phyloP scores from a whole-genome alignment of 2,329 filamentous ascomycete genomes.

The Ciborinia camelliae region DNA sequence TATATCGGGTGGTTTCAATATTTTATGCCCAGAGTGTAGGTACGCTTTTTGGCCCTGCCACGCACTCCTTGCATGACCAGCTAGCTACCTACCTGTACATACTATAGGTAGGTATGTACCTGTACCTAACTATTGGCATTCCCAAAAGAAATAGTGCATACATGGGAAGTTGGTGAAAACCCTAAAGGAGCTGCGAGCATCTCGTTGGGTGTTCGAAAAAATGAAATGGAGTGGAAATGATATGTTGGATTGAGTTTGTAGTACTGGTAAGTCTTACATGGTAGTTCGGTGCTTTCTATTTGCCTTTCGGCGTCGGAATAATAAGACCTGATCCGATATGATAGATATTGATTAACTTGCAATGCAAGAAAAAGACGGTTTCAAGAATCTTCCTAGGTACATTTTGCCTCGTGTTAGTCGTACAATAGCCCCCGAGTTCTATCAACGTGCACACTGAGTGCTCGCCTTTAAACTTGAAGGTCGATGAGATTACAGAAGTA shows the following conservation, averaged over 20 bases:
- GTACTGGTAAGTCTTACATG: background rate
- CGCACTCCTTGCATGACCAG: conserved; percentile 1
- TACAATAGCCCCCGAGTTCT: background rate
- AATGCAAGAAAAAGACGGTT: background rate
- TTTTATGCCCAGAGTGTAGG: background rate
- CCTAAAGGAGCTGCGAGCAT: conserved; percentile 1
- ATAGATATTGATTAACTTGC: background rate
- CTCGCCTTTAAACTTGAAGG: background rate
- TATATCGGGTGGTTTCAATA: background rate
- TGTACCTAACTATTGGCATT: background rate
- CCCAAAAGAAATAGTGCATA: background rate
- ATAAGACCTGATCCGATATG: background rate
- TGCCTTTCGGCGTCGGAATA: background rate
- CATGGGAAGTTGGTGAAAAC: background rate
- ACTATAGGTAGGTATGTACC: too few species aligned
- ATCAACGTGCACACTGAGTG: background rate
- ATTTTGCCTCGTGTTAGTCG: background rate
- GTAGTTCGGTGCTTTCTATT: background rate
- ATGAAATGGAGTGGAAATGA: background rate
- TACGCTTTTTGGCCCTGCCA: background rate
- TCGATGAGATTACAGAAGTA: background rate
- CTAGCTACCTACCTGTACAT: background rate
- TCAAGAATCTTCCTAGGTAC: background rate
- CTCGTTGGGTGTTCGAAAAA: background rate
- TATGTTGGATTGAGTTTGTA: background rate